Evolutionary conservation across 176 grass and related monocot genomes (phyloP).

Genomic region (Puya raimondii): DNA sequence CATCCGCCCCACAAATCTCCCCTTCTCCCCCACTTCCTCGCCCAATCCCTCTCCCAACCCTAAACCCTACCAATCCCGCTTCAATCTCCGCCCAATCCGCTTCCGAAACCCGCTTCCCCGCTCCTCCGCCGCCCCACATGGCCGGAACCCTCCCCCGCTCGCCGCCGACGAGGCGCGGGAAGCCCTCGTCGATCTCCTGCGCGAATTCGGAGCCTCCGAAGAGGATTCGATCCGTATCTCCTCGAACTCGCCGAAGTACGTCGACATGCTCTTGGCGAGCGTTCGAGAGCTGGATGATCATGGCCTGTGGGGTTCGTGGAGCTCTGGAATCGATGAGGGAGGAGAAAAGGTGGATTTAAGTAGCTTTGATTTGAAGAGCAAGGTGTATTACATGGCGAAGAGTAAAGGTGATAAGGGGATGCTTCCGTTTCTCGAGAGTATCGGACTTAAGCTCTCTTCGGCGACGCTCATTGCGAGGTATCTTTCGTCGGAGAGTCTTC

Average conservation of each 20-base stretch:
- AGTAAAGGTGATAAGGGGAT: conserved; percentile 56
- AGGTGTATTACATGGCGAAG: conserved; percentile 82
- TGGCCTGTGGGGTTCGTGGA: conserved; percentile 74
- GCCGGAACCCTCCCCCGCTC: background rate
- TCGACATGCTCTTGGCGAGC: conserved; percentile 55
- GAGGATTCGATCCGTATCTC: conserved; percentile 38
- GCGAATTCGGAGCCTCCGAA: conserved; percentile 38
- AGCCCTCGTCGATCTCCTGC: conserved; percentile 43
- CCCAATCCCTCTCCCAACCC: background rate
- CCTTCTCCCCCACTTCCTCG: background rate
- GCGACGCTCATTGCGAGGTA: conserved; percentile 66
- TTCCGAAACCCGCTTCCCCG: background rate
- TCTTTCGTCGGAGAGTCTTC: conserved; percentile 35
- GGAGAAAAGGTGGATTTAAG: conserved; percentile 25
- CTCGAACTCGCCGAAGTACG: conserved; percentile 36
- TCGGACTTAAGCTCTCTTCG: conserved; percentile 65
- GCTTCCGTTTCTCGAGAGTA: conserved; percentile 67
- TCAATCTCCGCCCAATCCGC: conserved; percentile 1
- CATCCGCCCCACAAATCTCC: background rate
- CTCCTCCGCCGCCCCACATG: background rate
- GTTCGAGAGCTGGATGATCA: conserved; percentile 65
- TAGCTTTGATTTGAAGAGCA: conserved; percentile 52
- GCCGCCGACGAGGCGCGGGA: conserved; percentile 24
- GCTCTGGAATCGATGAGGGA: conserved; percentile 18
- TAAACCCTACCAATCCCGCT: background rate